Conservation (phyloP, 192 early-diverging fungal genomes). For the Mortierella claussenii region DNA sequence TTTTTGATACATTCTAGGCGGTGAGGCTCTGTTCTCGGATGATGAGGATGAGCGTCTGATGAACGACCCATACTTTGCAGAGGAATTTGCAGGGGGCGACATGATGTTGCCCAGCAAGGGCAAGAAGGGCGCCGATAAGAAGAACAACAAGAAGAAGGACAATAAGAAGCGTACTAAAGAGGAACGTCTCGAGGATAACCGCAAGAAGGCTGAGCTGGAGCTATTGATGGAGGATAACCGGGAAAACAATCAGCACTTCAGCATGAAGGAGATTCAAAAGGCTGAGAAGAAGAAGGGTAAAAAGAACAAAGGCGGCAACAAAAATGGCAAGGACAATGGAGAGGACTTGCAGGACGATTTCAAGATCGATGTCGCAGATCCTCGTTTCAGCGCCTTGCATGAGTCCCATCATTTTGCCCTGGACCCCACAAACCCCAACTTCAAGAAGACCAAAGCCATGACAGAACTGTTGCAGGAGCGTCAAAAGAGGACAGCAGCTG, state of each 20-base stretch:
- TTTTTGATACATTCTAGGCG: slow-evolving; percentile 13
- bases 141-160: slow-evolving; percentile 52
- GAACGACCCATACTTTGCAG: slow-evolving; percentile 57
- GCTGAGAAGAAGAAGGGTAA: slow-evolving; percentile 78
- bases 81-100: slow-evolving; percentile 43
- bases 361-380: slow-evolving; percentile 85
- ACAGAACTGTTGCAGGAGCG: slow-evolving; percentile 71
- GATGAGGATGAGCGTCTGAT: slow-evolving; percentile 63
- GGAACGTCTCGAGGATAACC: slow-evolving; percentile 64
- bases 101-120: slow-evolving; percentile 51
- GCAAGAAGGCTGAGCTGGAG: slow-evolving; percentile 83
- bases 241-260: slow-evolving; percentile 80
- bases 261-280: slow-evolving; percentile 88
- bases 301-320: slow-evolving; percentile 39
- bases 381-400: slow-evolving; percentile 84
- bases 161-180: slow-evolving; percentile 69
- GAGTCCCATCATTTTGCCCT: slow-evolving; percentile 92
- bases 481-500: slow-evolving; percentile 45
- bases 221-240: slow-evolving; percentile 80
- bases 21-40: slow-evolving; percentile 66
- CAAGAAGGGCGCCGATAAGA: slow-evolving; percentile 39
- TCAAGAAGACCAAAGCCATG: slow-evolving; percentile 89
- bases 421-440: slow-evolving; percentile 93
- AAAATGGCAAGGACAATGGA: slow-evolving; percentile 58
- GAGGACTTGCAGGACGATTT: slow-evolving; percentile 82